Base-by-base conservation (phyloP, 2,329 filamentous ascomycete genomes). In the Seiridium unicorne region DNA sequence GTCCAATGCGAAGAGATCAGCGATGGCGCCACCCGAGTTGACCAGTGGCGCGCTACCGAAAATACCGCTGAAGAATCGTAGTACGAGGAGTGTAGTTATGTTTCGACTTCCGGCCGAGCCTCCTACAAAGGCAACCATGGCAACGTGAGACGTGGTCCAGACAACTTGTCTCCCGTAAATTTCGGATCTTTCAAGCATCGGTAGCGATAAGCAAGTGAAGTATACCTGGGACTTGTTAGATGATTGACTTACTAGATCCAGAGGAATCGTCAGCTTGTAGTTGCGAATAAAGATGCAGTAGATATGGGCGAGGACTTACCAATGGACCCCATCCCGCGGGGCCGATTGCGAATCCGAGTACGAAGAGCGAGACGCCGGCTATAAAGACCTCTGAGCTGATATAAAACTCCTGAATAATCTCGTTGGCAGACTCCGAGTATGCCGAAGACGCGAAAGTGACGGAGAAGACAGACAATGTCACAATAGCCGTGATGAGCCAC, bases 261-360 rank as follows among this genome's bases (percentile, higher is more conserved):
- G 18, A 26, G 18, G 18, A 26, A 26, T 26, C 18, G 18, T 26
- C 18, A 26, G 18, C 18, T 26, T 26, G 18, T 26, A 26, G 18
- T 26, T 26, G 18, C 18, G 18, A 26, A 26, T 26, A 26, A 26
- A 26, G 18, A 26, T 2, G 18, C 18, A 26, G 18, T 26, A 26
- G 18, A 26, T 26, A 26, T 26, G 18, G 18, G 18, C 18, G 18
- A 26, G 18, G 18, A 26, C 18, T 26, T 26, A 26, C 18, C 18
- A 90, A 70, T 0, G 87, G 87, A 3, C 87, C 88, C 88, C 86
- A 89, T 0, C 89, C 63, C 4, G 89, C 71, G 0, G 86, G 86
- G 13, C 66, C 64, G 38, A 66, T 53, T 8, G 65, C 66, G 60
- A 84, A 84, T 2, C 82, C 83, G 8, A 85, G 61, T 13, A 85